phyloP scores from a whole-genome alignment of 1,284 basidiomycete species.

The Marasmius fiardii region DNA sequence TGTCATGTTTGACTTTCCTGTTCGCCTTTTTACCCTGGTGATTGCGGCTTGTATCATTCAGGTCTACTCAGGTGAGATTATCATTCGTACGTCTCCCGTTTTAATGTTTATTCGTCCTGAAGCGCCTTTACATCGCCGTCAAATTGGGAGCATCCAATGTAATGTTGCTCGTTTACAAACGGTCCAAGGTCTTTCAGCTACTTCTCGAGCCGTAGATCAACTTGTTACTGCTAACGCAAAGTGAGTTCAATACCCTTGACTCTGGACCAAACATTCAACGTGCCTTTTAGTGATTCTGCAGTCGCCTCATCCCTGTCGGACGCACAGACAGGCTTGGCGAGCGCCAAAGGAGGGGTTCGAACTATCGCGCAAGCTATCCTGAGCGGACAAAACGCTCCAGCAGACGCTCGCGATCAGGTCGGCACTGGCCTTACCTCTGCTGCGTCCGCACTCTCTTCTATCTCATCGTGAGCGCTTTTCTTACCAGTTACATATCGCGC shows the following conservation, averaged over 20 bases:
- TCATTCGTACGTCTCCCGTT: too few relatives aligned
- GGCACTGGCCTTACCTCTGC: slow-evolving; percentile 27
- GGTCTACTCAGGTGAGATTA: too few relatives aligned
- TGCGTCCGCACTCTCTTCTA: slow-evolving; percentile 27
- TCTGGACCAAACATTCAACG: background rate
- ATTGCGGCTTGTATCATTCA: too few relatives aligned
- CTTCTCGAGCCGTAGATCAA: slow-evolving; percentile 26
- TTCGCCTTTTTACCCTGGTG: too few relatives aligned
- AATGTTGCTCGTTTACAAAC: slow-evolving; percentile 32
- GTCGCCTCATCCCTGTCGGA: slow-evolving; percentile 21
- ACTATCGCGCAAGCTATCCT: slow-evolving; percentile 29
- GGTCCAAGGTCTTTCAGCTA: slow-evolving; percentile 24
- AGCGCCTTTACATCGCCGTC: too few relatives aligned
- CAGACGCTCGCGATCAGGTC: slow-evolving; percentile 31
- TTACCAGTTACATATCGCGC: background rate
- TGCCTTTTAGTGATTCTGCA: slow-evolving; percentile 16
- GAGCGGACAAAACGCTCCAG: slow-evolving; percentile 30
- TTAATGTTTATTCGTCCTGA: too few relatives aligned
- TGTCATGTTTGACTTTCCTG: too few relatives aligned
- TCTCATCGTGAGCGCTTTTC: slow-evolving; percentile 27
- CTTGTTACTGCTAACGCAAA: slow-evolving; percentile 13
- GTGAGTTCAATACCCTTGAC: background rate
- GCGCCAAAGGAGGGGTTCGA: slow-evolving; percentile 27
- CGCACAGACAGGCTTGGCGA: too few relatives aligned
- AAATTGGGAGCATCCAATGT: slow-evolving; percentile 32